Evolutionary conservation across 306 rosid species (phyloP).

Genomic region (Parietaria judaica): DNA sequence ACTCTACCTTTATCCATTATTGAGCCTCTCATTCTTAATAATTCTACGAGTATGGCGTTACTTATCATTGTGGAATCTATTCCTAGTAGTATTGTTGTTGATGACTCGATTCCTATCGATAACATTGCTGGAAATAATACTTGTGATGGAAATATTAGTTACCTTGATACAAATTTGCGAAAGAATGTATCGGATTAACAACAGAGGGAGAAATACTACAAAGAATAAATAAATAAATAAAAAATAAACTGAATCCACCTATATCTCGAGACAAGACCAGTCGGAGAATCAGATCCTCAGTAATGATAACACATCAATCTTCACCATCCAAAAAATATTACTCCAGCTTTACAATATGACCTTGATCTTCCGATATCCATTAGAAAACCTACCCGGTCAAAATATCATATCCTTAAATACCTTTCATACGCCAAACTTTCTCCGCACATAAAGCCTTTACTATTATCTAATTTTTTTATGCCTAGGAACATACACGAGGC

Average conservation of each 20-base stretch:
- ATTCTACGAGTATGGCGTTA: neutral
- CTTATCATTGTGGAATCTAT: too few species aligned
- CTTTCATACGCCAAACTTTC: neutral
- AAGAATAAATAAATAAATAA: too few species aligned
- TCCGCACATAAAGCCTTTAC: neutral
- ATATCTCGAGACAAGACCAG: too few species aligned
- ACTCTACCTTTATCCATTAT: too few species aligned
- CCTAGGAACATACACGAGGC: neutral
- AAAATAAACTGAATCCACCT: too few species aligned
- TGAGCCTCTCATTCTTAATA: neutral
- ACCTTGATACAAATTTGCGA: too few species aligned
- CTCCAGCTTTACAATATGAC: neutral
- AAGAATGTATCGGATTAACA: too few species aligned
- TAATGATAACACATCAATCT: neutral
- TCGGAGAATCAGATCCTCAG: neutral
- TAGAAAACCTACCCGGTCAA: neutral
- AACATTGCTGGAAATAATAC: too few species aligned
- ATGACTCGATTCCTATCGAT: too few species aligned
- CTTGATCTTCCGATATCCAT: neutral
- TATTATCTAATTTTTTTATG: neutral
- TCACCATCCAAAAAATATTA: neutral
- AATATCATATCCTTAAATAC: neutral
- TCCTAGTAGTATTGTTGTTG: too few species aligned
- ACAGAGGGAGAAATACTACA: too few species aligned
- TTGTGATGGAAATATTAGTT: too few species aligned